These are phyloP conservation scores for Albatrellus ellisii DNA, from an alignment of 768 basidiomycete genomes.

Conservation along the genomic window DNA sequence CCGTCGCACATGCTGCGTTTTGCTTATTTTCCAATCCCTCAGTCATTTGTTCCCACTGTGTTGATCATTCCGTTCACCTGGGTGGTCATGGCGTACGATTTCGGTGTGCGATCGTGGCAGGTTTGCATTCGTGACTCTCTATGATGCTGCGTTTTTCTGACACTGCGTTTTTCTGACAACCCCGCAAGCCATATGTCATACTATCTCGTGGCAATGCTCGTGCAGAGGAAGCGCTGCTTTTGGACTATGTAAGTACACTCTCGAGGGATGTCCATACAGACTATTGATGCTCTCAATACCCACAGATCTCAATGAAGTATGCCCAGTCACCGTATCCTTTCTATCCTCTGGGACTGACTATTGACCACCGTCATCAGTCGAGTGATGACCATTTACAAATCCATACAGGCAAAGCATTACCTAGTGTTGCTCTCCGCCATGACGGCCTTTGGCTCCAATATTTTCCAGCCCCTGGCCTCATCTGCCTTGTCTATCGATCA, in stretches of 20 bases:
- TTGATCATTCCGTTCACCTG: conserved; percentile 35
- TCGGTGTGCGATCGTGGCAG: conserved; percentile 43
- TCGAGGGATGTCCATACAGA: background rate
- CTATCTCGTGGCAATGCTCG: conserved; percentile 37
- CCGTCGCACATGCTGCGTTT: background rate
- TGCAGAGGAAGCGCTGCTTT: conserved; percentile 46
- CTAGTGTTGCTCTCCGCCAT: conserved; percentile 40
- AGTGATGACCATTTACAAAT: conserved; percentile 16
- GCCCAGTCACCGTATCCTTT: background rate
- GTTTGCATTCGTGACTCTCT: too few relatives aligned
- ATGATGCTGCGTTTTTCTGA: background rate
- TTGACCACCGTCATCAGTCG: conserved; percentile 1
- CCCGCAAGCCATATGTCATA: conserved; percentile 43
- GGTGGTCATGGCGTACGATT: conserved; percentile 40
- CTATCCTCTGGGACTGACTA: background rate
- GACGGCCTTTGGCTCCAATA: conserved; percentile 29
- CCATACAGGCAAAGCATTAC: conserved; percentile 38
- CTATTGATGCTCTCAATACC: background rate
- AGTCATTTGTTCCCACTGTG: conserved; percentile 50
- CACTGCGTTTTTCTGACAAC: conserved; percentile 4
- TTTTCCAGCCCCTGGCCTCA: conserved; percentile 47
- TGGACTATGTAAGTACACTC: conserved; percentile 43
- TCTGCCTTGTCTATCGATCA: conserved; percentile 20
- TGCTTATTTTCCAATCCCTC: background rate
- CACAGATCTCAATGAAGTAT: conserved; percentile 8